Conservation (phyloP, 2,329 filamentous ascomycete species). For the Sporothrix pallida region DNA sequence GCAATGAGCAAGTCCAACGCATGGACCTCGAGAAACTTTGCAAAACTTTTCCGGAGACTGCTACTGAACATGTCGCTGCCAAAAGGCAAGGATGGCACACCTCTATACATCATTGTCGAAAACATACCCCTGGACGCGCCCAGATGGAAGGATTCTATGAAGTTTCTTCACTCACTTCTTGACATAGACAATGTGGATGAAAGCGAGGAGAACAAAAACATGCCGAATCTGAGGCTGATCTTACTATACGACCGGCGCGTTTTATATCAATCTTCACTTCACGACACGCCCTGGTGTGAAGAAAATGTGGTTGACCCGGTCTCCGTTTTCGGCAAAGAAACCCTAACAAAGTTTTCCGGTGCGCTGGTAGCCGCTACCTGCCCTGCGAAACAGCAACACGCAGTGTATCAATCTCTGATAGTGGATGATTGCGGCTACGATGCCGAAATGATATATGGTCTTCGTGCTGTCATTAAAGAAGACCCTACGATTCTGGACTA, state of each 20-base stretch:
- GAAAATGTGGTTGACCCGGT: not conserved
- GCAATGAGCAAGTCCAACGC: not conserved
- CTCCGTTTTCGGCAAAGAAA: not conserved
- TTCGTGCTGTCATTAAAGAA: not conserved
- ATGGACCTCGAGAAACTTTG: not conserved
- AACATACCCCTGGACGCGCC: not conserved
- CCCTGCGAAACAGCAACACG: not conserved
- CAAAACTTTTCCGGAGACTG: not conserved
- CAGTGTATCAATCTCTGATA: not conserved
- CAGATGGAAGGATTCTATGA: not conserved
- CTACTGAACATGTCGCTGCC: not conserved
- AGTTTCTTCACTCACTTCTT: not conserved
- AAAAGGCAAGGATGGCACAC: not conserved
- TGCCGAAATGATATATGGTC: not conserved
- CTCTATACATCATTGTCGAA: not conserved
- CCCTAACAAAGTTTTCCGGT: not conserved
- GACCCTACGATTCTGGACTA: not conserved
- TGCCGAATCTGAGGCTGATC: not conserved
- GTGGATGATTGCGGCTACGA: slow-evolving; percentile 19
- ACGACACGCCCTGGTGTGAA: not conserved
- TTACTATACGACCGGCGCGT: slow-evolving; percentile 2
- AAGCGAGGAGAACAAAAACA: not conserved
- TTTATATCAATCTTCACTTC: not conserved
- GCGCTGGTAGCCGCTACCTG: not conserved
- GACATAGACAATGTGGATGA: not conserved